Percentiles rank a stretch among this genome's conserved stretches.
phyloP scores from a whole-genome alignment of 768 basidiomycete species.

The Tephrocybe rancida region DNA sequence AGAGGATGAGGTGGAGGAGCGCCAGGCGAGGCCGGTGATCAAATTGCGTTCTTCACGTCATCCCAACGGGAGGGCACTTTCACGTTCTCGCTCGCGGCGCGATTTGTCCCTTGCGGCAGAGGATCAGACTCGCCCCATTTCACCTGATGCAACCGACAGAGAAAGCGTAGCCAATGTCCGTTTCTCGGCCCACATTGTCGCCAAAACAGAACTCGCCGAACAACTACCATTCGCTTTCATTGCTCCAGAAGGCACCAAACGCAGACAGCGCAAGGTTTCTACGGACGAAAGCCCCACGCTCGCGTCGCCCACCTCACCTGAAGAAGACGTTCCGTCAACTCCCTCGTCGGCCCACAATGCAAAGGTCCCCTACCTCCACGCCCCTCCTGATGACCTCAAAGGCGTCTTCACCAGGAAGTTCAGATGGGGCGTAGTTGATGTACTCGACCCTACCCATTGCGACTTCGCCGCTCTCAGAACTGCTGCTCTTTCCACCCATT shows the following conservation, averaged over 20 bases:
- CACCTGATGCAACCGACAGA: slow-evolving; percentile 59
- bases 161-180: slow-evolving; percentile 78
- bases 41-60: slow-evolving; percentile 63
- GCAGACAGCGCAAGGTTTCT: slow-evolving; percentile 38
- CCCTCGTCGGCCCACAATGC: slow-evolving; percentile 38
- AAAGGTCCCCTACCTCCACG: slow-evolving; percentile 45
- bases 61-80: slow-evolving; percentile 39
- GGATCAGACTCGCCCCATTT: slow-evolving; percentile 57
- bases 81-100: slow-evolving; percentile 75
- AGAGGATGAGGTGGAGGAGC: slow-evolving; percentile 51
- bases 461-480: slow-evolving; percentile 88
- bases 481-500: slow-evolving; percentile 80
- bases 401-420: slow-evolving; percentile 80
- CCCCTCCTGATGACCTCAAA: slow-evolving; percentile 67
- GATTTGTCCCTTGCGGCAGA: slow-evolving; percentile 62
- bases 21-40: slow-evolving; percentile 73
- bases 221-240: slow-evolving; percentile 82
- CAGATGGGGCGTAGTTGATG: slow-evolving; percentile 89
- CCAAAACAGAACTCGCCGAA: slow-evolving; percentile 57
- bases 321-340: slow-evolving; percentile 43
- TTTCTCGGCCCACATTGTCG: slow-evolving; percentile 71
- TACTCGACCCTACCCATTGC: slow-evolving; percentile 83
- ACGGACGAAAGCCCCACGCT: slow-evolving; percentile 29
- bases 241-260: slow-evolving; percentile 61
- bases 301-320: slow-evolving; percentile 30